Evolutionary conservation across 306 rosid genomes (phyloP), one percentile per base, ranked within the genome.

Genomic region (Astragalus glycyphyllos): DNA sequence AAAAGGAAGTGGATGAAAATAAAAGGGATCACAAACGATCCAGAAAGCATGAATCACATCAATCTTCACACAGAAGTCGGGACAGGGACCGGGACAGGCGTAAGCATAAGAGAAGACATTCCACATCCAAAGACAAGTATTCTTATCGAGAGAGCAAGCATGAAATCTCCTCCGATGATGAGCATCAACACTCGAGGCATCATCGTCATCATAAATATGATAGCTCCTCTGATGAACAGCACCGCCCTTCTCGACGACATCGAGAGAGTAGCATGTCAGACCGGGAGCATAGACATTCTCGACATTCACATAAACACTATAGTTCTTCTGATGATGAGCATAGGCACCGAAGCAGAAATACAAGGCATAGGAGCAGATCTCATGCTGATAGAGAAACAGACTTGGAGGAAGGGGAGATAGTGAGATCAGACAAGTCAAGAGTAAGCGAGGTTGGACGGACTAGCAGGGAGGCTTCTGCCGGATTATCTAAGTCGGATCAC

Each of bases 401-500:
- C 4, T 35, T 81, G 31, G 97, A 91, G 76, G 90, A 90, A 37
- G 92, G 94, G 31, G 93, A 92, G 85, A 86, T 92, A 37, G 47
- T 81, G 50, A 89, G 76, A 65, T 78, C 79, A 11, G 83, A 87
- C 11, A 83, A 71, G 73, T 81, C 88, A 8, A 73, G 56, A 66
- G 78, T 17, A 16, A 81, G 72, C 35, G 84, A 79, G 67, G 77
- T 54, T 58, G 83, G 69, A 13, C 64, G 72, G 32, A 79, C 60
- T 70, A 84, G 86, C 61, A 76, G 92, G 73, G 97, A 87, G 71
- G 79, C 88, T 75, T 85, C 93, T 8, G 77, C 68, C 0, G 87
- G 83, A 47, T 62, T 77, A 51, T 77, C 72, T 3, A 84, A 76
- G 46, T 74, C 80, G 4, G 4, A 62, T 67, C 58, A 55, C 10